Conservation (phyloP, 2,329 filamentous ascomycete species). For the Trichoderma aggressivum region DNA sequence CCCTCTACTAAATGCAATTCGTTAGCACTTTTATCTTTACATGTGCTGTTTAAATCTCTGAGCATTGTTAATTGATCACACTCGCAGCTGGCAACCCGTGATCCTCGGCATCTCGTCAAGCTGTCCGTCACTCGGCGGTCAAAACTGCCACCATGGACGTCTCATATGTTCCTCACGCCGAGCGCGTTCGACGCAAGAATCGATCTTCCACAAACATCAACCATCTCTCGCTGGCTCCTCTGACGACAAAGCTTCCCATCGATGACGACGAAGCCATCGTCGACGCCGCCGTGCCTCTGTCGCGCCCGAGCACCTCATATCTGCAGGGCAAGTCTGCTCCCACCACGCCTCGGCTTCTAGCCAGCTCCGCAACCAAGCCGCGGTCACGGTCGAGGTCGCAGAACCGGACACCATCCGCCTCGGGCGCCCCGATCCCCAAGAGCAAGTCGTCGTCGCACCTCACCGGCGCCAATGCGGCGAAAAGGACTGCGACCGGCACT, state of each 20-base stretch:
- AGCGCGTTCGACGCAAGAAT: slow-evolving; percentile 55
- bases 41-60: background rate
- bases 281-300: slow-evolving; percentile 35
- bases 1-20: background rate
- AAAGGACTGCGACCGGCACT: slow-evolving; percentile 29
- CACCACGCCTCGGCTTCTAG: slow-evolving; percentile 61
- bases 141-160: slow-evolving; percentile 46
- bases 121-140: background rate
- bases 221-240: slow-evolving; percentile 60
- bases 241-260: slow-evolving; percentile 60
- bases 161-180: slow-evolving; percentile 59
- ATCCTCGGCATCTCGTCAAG: background rate
- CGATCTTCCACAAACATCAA: slow-evolving; percentile 58
- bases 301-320: slow-evolving; percentile 45
- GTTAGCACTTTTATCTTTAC: background rate
- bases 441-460: slow-evolving; percentile 63
- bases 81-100: background rate
- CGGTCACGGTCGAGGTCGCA: slow-evolving; percentile 46
- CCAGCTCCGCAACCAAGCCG: slow-evolving; percentile 48
- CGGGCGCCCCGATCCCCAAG: slow-evolving; percentile 46
- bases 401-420: slow-evolving; percentile 39
- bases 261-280: slow-evolving; percentile 49
- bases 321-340: slow-evolving; percentile 61
- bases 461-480: slow-evolving; percentile 20
- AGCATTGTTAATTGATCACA: background rate